phyloP scores from a whole-genome alignment of 768 basidiomycete species.

The Fibroporia radiculosa region DNA sequence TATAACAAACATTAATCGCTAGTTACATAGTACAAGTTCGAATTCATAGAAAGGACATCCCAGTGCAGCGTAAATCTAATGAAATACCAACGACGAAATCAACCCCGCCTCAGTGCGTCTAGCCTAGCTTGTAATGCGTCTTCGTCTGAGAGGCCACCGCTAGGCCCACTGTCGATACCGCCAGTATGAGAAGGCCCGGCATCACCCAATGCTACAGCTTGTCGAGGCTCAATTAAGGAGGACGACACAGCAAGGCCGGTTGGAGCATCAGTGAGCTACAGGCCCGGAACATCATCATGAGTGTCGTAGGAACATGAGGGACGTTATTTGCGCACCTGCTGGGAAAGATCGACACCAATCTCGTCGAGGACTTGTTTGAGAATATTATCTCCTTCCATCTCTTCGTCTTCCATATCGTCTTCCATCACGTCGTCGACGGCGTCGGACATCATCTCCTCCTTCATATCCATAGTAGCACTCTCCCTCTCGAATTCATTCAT shows the following conservation, averaged over 20 bases:
- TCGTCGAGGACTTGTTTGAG: conserved; percentile 94
- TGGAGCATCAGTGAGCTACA: conserved; percentile 78
- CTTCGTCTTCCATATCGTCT: conserved; percentile 71
- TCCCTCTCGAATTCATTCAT: conserved; percentile 99
- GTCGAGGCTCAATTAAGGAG: conserved; percentile 54
- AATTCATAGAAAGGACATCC: no score
- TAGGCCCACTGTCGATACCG: conserved; percentile 27
- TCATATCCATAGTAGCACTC: conserved; percentile 99
- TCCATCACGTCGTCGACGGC: conserved; percentile 98
- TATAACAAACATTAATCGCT: no score
- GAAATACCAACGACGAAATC: no score
- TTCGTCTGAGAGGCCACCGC: conserved; percentile 58
- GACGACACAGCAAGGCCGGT: conserved; percentile 58
- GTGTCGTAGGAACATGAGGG: background rate
- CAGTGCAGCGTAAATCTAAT: no score
- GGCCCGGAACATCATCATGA: background rate
- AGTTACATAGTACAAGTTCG: no score
- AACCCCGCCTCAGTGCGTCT: conserved; percentile 79
- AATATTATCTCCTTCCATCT: conserved; percentile 93
- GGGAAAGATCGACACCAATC: conserved; percentile 87
- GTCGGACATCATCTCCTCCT: conserved; percentile 99
- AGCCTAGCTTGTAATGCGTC: conserved; percentile 91
- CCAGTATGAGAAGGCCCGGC: conserved; percentile 31
- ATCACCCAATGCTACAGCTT: conserved; percentile 84
- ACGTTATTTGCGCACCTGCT: conserved; percentile 47